Evolutionary conservation across 2,329 filamentous ascomycete species (phyloP).

Genomic region (Rhynchosporium agropyri): DNA sequence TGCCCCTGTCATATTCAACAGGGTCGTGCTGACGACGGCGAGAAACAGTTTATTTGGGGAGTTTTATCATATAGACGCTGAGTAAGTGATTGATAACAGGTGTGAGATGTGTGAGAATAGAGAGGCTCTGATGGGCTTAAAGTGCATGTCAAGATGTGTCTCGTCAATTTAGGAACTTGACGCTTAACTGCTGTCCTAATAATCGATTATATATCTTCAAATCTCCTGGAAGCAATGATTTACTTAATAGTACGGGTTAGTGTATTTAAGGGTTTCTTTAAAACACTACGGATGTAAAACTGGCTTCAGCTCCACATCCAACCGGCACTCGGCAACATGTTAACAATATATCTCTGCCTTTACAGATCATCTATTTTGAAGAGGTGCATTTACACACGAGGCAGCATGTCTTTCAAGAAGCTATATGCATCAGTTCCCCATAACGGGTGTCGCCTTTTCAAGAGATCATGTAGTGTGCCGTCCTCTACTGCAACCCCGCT

Average conservation of each 20-base stretch:
- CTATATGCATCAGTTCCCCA: neutral
- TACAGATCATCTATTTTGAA: neutral
- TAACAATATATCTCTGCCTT: too few relatives aligned
- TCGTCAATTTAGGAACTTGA: constrained; percentile 3
- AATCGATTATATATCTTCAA: too few relatives aligned
- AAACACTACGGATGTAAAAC: too few relatives aligned
- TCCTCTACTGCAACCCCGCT: neutral
- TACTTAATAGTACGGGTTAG: too few relatives aligned
- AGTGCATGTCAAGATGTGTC: neutral
- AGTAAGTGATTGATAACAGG: neutral
- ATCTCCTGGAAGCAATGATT: neutral
- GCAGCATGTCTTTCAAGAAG: neutral
- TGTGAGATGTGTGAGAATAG: neutral
- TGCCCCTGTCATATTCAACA: neutral
- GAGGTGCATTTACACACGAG: neutral
- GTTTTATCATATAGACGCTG: constrained; percentile 7
- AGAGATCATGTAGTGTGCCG: neutral
- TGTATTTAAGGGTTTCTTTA: too few relatives aligned
- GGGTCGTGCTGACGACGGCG: neutral
- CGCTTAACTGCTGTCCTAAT: neutral
- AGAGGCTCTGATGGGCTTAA: too few relatives aligned
- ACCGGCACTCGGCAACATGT: too few relatives aligned
- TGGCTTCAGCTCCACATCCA: too few relatives aligned
- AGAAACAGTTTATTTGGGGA: neutral
- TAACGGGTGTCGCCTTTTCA: neutral